Base-by-base conservation (phyloP, 225 moss, liverwort and hornwort genomes). In the Physcomitrellopsis africana region DNA sequence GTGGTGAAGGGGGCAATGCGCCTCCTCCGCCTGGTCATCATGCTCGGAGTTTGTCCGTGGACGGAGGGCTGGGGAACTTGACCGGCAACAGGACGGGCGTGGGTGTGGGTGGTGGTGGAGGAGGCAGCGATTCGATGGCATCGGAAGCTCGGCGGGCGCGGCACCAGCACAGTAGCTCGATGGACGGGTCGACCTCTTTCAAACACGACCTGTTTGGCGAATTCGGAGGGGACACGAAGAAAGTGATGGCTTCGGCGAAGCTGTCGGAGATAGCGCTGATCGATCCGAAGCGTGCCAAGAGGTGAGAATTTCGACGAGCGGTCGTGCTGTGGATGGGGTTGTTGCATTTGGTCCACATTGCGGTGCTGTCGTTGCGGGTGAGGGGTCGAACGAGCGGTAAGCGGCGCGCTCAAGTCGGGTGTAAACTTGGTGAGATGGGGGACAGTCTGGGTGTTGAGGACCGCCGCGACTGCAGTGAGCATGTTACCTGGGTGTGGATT, bases 231-330 rank as follows among this genome's bases (percentile, higher is more conserved):
- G 84, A 84, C 53, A 80, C 84, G 1, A 87, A 80, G 60, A 84
- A 80, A 68, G 87, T 84, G 46, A 80, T 84, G 75, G 84, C 84
- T 11, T 77, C 87, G 26, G 87, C 87, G 3, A 87, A 87, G 60
- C 77, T 87, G 8, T 84, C 87, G 41, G 87, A 87, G 74, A 87
- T 87, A 44, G 87, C 87, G 19, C 82, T 87, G 1, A 75, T 87
- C 43, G 87, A 87, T 20, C 87, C 87, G 0, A 87, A 87, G 77
- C 84, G 87, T 53, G 87, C 87, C 9, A 87, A 87, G 77, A 87
- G 87, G 87, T 87, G n/a, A 15, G 67, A 47, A 37, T 56, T 65
- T 16, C 37, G 9, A 3, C 13, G 32, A 37, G 32, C 32, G 32
- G 32, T 37, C 2, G 32, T 37, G 32, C 2, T 37, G 32, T 37